A percentile compares a stretch with the other conserved stretches of the same genome.
phyloP scores from a whole-genome alignment of 441 rosid genomes.

The Brassica balearica region DNA sequence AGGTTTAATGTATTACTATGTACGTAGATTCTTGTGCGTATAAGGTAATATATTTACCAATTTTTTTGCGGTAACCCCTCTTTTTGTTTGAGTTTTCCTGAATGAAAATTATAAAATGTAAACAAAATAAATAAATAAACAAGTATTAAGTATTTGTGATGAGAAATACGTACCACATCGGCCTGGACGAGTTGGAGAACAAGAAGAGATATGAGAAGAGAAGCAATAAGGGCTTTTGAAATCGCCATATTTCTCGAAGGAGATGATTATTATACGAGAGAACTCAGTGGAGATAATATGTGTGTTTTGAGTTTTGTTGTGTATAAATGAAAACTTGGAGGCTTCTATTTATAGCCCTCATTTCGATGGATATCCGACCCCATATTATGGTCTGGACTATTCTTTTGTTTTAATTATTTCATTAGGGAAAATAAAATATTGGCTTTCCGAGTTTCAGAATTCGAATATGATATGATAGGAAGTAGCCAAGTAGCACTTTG shows the following conservation, averaged over 20 bases:
- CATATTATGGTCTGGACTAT: conserved; percentile 40
- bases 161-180: conserved; percentile 41
- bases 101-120: neutral
- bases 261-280: conserved; percentile 23
- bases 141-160: neutral
- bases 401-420: conserved; percentile 12
- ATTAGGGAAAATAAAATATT: conserved; percentile 6
- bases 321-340: conserved; percentile 33
- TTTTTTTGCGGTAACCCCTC: conserved; percentile 20
- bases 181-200: conserved; percentile 58
- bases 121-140: neutral
- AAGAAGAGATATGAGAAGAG: conserved; percentile 61
- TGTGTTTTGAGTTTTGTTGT: conserved; percentile 29
- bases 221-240: conserved; percentile 55
- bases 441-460: conserved; percentile 13
- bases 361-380: conserved; percentile 22
- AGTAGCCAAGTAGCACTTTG: conserved; percentile 17
- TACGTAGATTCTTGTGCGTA: neutral
- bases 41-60: conserved; percentile 20
- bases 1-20: neutral
- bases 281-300: conserved; percentile 13
- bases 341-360: conserved; percentile 39
- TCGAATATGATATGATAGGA: conserved; percentile 1
- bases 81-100: conserved; percentile 34
- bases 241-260: conserved; percentile 51